Evolutionary conservation across 2,329 filamentous ascomycete genomes (phyloP).

Genomic region (Coniochaeta ligniaria): DNA sequence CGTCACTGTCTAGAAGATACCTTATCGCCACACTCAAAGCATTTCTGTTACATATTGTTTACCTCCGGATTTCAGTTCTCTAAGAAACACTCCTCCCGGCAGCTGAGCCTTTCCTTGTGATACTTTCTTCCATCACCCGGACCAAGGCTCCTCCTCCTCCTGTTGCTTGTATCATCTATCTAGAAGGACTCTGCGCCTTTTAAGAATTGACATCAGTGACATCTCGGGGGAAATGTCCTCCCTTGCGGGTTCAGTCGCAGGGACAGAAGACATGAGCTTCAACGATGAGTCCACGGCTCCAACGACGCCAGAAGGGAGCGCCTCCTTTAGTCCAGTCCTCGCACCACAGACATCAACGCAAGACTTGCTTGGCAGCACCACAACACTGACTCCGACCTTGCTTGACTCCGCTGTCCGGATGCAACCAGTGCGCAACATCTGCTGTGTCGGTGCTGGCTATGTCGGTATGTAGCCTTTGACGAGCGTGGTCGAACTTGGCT

Average conservation of each 20-base stretch:
- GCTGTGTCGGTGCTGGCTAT: slow-evolving; percentile 70
- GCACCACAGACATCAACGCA: slow-evolving; percentile 17
- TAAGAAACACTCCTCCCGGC: too few species aligned
- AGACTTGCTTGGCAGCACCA: slow-evolving; percentile 7
- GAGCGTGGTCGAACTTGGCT: neutral
- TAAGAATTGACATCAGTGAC: neutral
- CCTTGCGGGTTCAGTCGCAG: neutral
- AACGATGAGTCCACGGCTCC: slow-evolving; percentile 32
- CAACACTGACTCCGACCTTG: slow-evolving; percentile 9
- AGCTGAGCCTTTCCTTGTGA: too few species aligned
- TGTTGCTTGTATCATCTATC: neutral
- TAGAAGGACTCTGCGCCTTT: neutral
- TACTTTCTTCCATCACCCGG: too few species aligned
- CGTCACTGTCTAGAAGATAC: neutral
- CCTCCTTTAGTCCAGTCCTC: slow-evolving; percentile 32
- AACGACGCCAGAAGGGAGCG: slow-evolving; percentile 35
- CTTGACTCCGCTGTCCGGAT: slow-evolving; percentile 6
- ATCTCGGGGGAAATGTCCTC: neutral
- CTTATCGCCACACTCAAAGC: neutral
- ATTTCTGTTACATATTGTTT: neutral
- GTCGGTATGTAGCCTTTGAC: slow-evolving; percentile 48
- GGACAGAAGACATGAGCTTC: slow-evolving; percentile 21
- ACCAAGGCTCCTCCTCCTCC: neutral
- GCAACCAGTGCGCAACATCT: slow-evolving; percentile 49
- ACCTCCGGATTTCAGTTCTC: neutral